phyloP scores from a whole-genome alignment of 169 alveolate genomes.

The Toxoplasma gondii region DNA sequence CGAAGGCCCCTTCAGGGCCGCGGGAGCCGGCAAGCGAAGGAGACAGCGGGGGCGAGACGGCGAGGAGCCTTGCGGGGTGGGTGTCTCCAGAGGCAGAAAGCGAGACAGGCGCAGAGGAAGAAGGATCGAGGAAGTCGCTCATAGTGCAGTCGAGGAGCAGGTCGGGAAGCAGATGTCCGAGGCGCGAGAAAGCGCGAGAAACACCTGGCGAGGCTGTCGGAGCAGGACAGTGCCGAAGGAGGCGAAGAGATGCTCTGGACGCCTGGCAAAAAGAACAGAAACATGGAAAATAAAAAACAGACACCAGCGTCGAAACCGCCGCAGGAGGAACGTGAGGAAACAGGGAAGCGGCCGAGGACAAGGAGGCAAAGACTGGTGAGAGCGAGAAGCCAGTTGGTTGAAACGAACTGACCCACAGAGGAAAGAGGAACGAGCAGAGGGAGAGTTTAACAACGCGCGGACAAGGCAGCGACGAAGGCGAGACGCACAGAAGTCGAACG shows the following conservation, averaged over 20 bases:
- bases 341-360: neutral
- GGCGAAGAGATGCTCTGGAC: neutral
- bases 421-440: too few relatives aligned
- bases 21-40: too few relatives aligned
- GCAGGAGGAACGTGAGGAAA: neutral
- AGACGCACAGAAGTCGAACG: too few relatives aligned
- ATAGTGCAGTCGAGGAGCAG: neutral
- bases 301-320: neutral
- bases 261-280: neutral
- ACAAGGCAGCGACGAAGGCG: too few relatives aligned
- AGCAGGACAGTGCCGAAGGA: neutral
- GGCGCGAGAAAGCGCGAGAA: neutral
- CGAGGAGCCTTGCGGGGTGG: too few relatives aligned
- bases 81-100: too few relatives aligned
- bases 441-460: too few relatives aligned
- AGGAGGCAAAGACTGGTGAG: neutral
- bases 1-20: neutral
- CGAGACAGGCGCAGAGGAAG: neutral
- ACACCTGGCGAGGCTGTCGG: neutral
- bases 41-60: too few relatives aligned
- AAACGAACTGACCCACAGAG: too few relatives aligned
- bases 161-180: neutral
- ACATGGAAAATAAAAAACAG: neutral
- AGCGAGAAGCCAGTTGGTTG: too few relatives aligned
- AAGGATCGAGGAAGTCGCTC: constrained; percentile 11